phyloP scores from a whole-genome alignment of 2,329 filamentous ascomycete genomes.

The Lachnellula arida region DNA sequence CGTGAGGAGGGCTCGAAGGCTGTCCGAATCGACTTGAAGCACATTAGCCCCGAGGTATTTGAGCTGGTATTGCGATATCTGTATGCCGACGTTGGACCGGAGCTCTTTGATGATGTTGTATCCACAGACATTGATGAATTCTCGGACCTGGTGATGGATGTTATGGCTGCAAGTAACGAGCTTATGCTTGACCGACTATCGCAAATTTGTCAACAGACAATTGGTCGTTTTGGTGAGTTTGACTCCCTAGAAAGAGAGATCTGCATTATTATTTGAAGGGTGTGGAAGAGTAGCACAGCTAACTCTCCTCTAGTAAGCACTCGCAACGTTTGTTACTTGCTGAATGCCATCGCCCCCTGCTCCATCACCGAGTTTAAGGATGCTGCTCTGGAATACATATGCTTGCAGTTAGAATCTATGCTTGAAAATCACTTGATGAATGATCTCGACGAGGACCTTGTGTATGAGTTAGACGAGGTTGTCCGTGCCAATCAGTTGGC shows the following conservation, averaged over 20 bases:
- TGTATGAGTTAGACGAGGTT: constrained; percentile 72
- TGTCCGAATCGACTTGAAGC: constrained; percentile 74
- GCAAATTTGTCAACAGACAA: constrained; percentile 79
- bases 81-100: constrained; percentile 76
- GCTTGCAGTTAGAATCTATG: constrained; percentile 84
- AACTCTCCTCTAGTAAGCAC: constrained; percentile 54
- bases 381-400: constrained; percentile 84
- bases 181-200: constrained; percentile 90
- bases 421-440: constrained; percentile 86
- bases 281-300: constrained; percentile 6
- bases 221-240: constrained; percentile 68
- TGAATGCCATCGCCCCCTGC: constrained; percentile 83
- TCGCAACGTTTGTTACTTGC: constrained; percentile 77
- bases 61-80: constrained; percentile 73
- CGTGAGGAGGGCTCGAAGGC: constrained; percentile 47
- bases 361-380: constrained; percentile 83
- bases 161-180: constrained; percentile 87
- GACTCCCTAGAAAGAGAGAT: no score
- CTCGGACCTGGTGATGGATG: constrained; percentile 82
- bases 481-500: constrained; percentile 80
- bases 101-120: constrained; percentile 75
- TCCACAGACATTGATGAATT: constrained; percentile 73
- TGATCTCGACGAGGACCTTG: constrained; percentile 77
- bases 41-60: constrained; percentile 71
- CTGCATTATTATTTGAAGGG: no score